Conservation (phyloP, 768 basidiomycete genomes). For the Lentinula sp. region DNA sequence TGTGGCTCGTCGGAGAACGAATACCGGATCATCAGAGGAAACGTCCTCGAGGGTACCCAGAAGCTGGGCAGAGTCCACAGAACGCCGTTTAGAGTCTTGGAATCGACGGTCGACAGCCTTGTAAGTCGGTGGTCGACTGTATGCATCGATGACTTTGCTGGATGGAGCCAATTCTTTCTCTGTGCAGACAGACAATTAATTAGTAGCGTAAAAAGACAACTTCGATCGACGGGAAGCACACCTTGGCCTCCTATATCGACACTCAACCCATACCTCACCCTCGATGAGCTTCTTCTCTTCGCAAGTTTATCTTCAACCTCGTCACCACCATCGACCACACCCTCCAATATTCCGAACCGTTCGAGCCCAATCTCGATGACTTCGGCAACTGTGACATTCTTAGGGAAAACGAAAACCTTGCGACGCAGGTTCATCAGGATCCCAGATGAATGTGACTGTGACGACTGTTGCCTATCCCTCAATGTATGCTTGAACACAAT, state of each 20-base stretch:
- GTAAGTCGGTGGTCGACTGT: slow-evolving; percentile 66
- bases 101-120: slow-evolving; percentile 56
- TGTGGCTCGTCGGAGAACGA: slow-evolving; percentile 80
- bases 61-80: slow-evolving; percentile 72
- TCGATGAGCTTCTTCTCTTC: slow-evolving; percentile 69
- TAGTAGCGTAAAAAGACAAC: slow-evolving; percentile 3
- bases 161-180: slow-evolving; percentile 78
- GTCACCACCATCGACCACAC: slow-evolving; percentile 95
- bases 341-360: slow-evolving; percentile 90
- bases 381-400: slow-evolving; percentile 94
- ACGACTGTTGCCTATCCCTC: slow-evolving; percentile 42
- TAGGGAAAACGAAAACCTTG: slow-evolving; percentile 88
- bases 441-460: slow-evolving; percentile 38
- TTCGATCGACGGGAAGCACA: slow-evolving; percentile 22
- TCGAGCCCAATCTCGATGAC: slow-evolving; percentile 91
- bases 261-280: slow-evolving; percentile 80
- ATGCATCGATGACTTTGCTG: slow-evolving; percentile 82
- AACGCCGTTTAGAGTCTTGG: slow-evolving; percentile 72
- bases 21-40: slow-evolving; percentile 77
- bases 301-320: slow-evolving; percentile 91
- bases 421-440: slow-evolving; percentile 58
- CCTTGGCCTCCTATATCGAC: slow-evolving; percentile 58
- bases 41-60: slow-evolving; percentile 73
- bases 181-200: slow-evolving; percentile 21
- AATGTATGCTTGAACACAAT: slow-evolving; percentile 84